Evolutionary conservation across 805 yeast genomes (phyloP), one percentile per base, ranked within the genome.

Genomic region (Debaryomyces hansenii): DNA sequence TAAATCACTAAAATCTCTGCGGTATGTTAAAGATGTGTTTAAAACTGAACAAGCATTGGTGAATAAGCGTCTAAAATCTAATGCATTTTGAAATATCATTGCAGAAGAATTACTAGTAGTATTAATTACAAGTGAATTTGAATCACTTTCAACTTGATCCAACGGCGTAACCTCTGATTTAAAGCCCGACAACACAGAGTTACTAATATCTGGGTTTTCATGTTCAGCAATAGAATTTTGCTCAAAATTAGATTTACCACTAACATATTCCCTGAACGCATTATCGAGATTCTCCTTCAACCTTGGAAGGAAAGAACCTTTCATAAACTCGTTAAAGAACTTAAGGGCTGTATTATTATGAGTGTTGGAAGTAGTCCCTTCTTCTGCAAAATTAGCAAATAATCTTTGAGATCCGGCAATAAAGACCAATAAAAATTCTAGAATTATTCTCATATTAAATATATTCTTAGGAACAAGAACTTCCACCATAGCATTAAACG

Each of bases 391-490:
- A 44, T 54, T 46, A 3, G 44, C 34, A 38, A 68, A 62, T 2
- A 73, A 45, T 21, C 47, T 48, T 42, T 74, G 67, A 1, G 87
- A 69, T 1, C 87, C 83, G 38, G 87, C 83, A 20, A 82, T 71
- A 57, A 88, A 89, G 10, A 82, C 67, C 40, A 89, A 72, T 33
- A 89, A 81, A 33, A 87, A 84, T 47, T 87, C 96, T 41, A 89
- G 64, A 12, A 90, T 77, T 4, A 87, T 77, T 52, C 91, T 77
- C 85, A 91, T 88, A 56, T 90, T 89, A 64, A 86, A 83, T 12
- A 90, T 77, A 57, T 82, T 83, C 2, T 89, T 82, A 0, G 83
- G 81, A 2, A 87, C 86, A 33, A 89, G 64, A 3, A 83, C 75
- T 49, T 85, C 83, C 44, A 84, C 84, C 53, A 79, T 77, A 18